Conservation (phyloP, 164 flowering plant species). For the Protea cynaroides region DNA sequence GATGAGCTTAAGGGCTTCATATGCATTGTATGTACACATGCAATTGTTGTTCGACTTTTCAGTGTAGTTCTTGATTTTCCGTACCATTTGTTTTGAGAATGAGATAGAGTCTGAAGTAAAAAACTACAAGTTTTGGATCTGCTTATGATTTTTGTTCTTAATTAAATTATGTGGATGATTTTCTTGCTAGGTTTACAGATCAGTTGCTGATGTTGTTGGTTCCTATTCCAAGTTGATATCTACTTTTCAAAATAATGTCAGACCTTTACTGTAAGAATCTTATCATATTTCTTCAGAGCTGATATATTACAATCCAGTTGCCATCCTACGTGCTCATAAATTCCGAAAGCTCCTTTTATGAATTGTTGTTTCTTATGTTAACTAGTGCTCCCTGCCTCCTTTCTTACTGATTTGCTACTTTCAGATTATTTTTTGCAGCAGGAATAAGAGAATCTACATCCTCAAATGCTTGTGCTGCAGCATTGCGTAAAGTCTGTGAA, state of each 20-base stretch:
- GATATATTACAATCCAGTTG: neutral
- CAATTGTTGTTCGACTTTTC: neutral
- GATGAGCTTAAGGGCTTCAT: slow-evolving; percentile 70
- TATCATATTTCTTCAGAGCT: neutral
- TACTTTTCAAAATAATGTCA: slow-evolving; percentile 37
- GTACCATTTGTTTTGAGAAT: neutral
- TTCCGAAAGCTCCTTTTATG: neutral
- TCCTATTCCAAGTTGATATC: slow-evolving; percentile 87
- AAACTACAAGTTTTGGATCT: slow-evolving; percentile 2
- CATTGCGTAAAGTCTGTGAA: slow-evolving; percentile 88
- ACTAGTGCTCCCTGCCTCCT: neutral
- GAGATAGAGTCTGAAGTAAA: neutral
- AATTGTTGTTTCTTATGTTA: neutral
- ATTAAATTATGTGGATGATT: neutral
- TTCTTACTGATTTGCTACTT: slow-evolving; percentile 37
- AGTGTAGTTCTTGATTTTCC: slow-evolving; percentile 1
- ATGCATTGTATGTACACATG: slow-evolving; percentile 54
- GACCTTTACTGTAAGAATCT: slow-evolving; percentile 61
- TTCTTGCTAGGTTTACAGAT: slow-evolving; percentile 59
- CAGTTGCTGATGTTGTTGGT: slow-evolving; percentile 80
- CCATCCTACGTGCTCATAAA: neutral
- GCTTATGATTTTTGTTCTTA: neutral
- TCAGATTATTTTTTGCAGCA: slow-evolving; percentile 84
- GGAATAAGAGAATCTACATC: slow-evolving; percentile 67
- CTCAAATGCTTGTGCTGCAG: slow-evolving; percentile 71